phyloP scores from a whole-genome alignment of 1,284 basidiomycete genomes.

The Fomitopsis betulina region DNA sequence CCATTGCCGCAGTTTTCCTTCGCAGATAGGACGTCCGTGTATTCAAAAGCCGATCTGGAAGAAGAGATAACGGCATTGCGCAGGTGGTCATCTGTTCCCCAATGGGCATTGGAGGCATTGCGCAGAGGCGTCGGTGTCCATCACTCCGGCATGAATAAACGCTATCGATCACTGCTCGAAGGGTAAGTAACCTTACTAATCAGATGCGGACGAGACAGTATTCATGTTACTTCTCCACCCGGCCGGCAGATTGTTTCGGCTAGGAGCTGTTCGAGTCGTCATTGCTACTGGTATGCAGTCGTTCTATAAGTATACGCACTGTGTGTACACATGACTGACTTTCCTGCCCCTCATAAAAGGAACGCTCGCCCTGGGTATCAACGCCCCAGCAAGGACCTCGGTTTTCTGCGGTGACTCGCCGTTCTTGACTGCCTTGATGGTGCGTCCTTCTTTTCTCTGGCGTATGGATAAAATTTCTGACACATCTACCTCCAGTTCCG shows the following conservation, averaged over 20 bases:
- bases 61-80: conserved; percentile 42
- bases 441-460: conserved; percentile 20
- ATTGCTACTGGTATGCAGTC: conserved; percentile 50
- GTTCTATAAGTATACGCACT: background rate
- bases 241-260: conserved; percentile 46
- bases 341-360: conserved; percentile 32
- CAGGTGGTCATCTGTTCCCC: conserved; percentile 31
- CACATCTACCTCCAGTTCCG: conserved; percentile 42
- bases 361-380: conserved; percentile 70
- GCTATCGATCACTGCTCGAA: conserved; percentile 57
- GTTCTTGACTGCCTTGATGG: conserved; percentile 59
- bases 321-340: background rate
- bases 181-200: conserved; percentile 34
- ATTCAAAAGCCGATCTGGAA: conserved; percentile 42
- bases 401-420: conserved; percentile 69
- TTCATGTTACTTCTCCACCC: background rate
- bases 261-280: conserved; percentile 57
- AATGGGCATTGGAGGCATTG: conserved; percentile 46
- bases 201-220: background rate
- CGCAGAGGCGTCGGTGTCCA: conserved; percentile 63
- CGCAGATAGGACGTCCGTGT: conserved; percentile 36
- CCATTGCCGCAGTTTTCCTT: conserved; percentile 60
- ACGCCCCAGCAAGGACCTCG: conserved; percentile 62
- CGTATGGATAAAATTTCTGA: background rate
- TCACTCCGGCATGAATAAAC: conserved; percentile 64